Evolutionary conservation across 345 rosid genomes (phyloP).

Genomic region (Boechera divaricarpa): DNA sequence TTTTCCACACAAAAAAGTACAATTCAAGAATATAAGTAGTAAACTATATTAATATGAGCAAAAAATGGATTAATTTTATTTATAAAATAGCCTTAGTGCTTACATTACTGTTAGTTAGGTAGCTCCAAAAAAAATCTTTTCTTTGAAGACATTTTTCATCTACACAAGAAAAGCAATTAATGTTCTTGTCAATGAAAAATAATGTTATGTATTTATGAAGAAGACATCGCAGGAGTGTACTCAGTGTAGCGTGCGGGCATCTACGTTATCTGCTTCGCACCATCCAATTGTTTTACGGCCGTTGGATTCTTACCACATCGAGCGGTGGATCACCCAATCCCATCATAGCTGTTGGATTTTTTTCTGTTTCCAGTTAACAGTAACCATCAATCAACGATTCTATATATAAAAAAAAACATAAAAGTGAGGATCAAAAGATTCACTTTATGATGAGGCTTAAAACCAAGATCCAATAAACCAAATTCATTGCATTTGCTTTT

Average conservation of each 20-base stretch:
- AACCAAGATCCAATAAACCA: neutral
- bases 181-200: neutral
- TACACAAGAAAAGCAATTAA: neutral
- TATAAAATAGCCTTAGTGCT: neutral
- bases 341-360: constrained; percentile 18
- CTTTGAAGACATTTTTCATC: constrained; percentile 16
- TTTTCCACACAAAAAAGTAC: too few species aligned
- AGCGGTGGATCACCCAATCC: constrained; percentile 2
- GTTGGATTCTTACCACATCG: constrained; percentile 29
- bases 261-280: neutral
- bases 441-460: neutral
- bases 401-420: neutral
- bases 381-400: constrained; percentile 3
- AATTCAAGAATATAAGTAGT: too few species aligned
- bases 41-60: neutral
- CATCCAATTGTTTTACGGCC: constrained; percentile 10
- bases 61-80: neutral
- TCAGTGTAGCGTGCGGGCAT: neutral
- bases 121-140: constrained; percentile 2
- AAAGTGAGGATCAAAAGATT: neutral
- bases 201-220: constrained; percentile 5
- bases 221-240: neutral
- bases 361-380: constrained; percentile 8
- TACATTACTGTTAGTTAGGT: constrained; percentile 5
- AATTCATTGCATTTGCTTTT: too few species aligned